Conservation (phyloP, 305 asterid species). For the Plantago coronopus region DNA sequence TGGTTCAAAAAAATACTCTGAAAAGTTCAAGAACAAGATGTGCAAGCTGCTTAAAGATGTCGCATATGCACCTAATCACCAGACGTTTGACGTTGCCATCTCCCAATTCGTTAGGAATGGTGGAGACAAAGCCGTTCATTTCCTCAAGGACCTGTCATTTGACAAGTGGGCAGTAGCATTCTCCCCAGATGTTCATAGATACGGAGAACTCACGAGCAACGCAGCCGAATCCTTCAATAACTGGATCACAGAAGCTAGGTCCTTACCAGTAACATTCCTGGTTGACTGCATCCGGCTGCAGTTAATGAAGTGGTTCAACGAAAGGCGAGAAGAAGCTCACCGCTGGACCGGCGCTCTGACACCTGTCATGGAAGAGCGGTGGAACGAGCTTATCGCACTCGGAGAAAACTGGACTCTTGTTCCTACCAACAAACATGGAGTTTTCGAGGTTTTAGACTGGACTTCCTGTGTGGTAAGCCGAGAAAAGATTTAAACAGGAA, state of each 20-base stretch:
- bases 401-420: too few species aligned
- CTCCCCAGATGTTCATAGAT: background rate
- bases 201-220: too few species aligned
- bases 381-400: background rate
- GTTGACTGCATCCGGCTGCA: background rate
- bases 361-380: background rate
- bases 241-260: background rate
- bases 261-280: background rate
- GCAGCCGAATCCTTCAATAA: background rate
- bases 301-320: background rate
- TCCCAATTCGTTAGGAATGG: too few species aligned
- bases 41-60: background rate
- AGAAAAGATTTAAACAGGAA: too few species aligned
- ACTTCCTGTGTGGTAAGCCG: too few species aligned
- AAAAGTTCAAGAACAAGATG: background rate
- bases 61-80: background rate
- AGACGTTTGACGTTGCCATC: too few species aligned
- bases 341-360: background rate
- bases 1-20: background rate
- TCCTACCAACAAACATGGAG: too few species aligned
- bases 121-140: background rate
- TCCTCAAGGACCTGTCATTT: background rate
- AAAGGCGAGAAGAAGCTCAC: background rate
- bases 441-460: too few species aligned
- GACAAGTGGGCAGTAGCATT: constrained; percentile 3